Evolutionary conservation across 371 early-diverging fungal genomes (phyloP).

Genomic region (Circinella minor): DNA sequence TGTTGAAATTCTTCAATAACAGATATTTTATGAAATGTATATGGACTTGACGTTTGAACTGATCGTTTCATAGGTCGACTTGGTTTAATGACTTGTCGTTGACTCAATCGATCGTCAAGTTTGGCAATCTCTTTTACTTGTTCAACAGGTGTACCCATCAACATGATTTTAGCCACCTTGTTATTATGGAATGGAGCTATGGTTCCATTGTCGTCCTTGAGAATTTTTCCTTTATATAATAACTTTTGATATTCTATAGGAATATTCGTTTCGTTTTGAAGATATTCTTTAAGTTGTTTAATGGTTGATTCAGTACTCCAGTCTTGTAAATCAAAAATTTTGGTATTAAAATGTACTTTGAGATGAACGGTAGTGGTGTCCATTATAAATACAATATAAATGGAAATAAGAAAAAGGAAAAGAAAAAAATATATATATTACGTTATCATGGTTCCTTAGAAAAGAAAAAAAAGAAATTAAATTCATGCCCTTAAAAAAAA

Average conservation of each 20-base stretch:
- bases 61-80: constrained; percentile 3
- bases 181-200: constrained; percentile 19
- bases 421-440: too few relatives aligned
- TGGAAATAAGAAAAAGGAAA: too few relatives aligned
- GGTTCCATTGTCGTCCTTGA: constrained; percentile 28
- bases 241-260: constrained; percentile 52
- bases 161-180: constrained; percentile 46
- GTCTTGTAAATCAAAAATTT: constrained; percentile 26
- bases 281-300: constrained; percentile 35
- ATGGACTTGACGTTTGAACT: constrained; percentile 27
- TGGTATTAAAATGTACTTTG: constrained; percentile 51
- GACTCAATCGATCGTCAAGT: constrained; percentile 36
- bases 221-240: constrained; percentile 53
- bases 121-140: constrained; percentile 49
- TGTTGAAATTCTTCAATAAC: constrained; percentile 69
- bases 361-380: constrained; percentile 21
- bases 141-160: constrained; percentile 58
- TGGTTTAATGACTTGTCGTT: background rate
- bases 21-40: constrained; percentile 72
- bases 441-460: too few relatives aligned
- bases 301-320: constrained; percentile 35
- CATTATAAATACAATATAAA: background rate
- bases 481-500: too few relatives aligned
- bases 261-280: constrained; percentile 44
- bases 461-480: too few relatives aligned